phyloP scores from a whole-genome alignment of 108 stramenopile genomes.

The Stephanodiscus triporus region DNA sequence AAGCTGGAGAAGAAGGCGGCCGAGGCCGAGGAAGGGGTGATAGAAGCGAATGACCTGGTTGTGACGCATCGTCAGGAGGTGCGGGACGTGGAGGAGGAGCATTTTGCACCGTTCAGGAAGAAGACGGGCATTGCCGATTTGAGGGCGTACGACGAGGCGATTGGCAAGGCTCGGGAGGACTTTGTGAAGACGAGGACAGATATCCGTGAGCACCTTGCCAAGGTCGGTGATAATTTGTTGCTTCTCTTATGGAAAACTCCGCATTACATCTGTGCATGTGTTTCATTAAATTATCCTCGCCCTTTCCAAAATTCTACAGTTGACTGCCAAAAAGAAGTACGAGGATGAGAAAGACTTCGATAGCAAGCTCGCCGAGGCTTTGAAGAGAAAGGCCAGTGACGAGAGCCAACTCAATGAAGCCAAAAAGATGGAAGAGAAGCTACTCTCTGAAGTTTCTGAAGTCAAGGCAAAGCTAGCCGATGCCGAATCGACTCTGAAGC shows the following conservation, averaged over 20 bases:
- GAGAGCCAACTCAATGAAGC: conserved; percentile 57
- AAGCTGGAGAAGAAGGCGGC: conserved; percentile 55
- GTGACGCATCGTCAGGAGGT: conserved; percentile 53
- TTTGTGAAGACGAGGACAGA: conserved; percentile 72
- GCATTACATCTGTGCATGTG: neutral
- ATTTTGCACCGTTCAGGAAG: conserved; percentile 78
- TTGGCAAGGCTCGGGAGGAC: conserved; percentile 79
- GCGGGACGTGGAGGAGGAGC: conserved; percentile 80
- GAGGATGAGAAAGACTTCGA: conserved; percentile 59
- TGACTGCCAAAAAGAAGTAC: conserved; percentile 55
- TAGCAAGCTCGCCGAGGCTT: conserved; percentile 61
- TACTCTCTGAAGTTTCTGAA: conserved; percentile 47
- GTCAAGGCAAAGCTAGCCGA: conserved; percentile 68
- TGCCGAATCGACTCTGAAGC: conserved; percentile 70
- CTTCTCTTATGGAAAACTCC: neutral
- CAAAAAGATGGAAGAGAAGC: conserved; percentile 37
- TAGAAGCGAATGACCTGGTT: conserved; percentile 52
- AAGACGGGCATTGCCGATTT: conserved; percentile 82
- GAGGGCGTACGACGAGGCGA: conserved; percentile 84
- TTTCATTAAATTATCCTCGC: neutral
- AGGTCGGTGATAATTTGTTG: conserved; percentile 14
- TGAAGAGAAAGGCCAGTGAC: conserved; percentile 57
- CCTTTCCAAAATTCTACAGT: neutral
- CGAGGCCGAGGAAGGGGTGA: conserved; percentile 56
- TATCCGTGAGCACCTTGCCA: conserved; percentile 76